Base-by-base conservation (phyloP, 2,329 filamentous ascomycete species). In the Aspergillus vadensis region DNA sequence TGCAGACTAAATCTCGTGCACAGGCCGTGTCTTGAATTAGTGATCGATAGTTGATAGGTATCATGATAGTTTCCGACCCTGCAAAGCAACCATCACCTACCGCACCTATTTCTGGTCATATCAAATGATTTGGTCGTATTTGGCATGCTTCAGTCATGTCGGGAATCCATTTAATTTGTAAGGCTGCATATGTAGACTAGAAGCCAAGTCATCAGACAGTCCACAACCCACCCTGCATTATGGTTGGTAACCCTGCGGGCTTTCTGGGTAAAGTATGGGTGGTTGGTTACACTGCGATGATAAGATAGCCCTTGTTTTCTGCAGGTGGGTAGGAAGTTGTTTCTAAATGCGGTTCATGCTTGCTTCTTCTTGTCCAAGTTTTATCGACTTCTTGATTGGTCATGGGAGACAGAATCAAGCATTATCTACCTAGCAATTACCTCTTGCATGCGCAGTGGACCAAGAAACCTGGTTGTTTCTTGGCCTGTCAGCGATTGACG, bases 1-100 rank as follows among this genome's bases (percentile, higher is more conserved):
- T 73, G 68, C 69, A 65, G 63, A 59, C 58, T 56, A 60, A 63
- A 63, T 58, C 61, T 60, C 55, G 58, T 58, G 63, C 62, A 60
- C 64, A 60, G 44, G 48, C 30, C 43, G 52, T 44, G 50, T 38
- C 36, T 47, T 25, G 43, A 55, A 32, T 32, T 47, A 44, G 53
- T n/a, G 23, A 41, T 55, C 39, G 39, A 55, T 44, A 47, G 25
- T 43, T 43, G 23, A 44, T 47, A 43, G 53, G 43, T 47, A 32
- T 55, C 39, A 30, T 50, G 47, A 30, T 50, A 50, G 47, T 36
- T 36, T 36, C 47, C 23, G 47, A 17, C 30, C 30, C 47, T 50
- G 47, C 47, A 50, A 27, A 50, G 25, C 47, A 17, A 50, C 47
- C 4, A 30, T 17, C 47, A 19, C 25, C 25, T 25, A 19, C 32